Conservation (phyloP, 441 rosid species). For the Melastoma candidum region DNA sequence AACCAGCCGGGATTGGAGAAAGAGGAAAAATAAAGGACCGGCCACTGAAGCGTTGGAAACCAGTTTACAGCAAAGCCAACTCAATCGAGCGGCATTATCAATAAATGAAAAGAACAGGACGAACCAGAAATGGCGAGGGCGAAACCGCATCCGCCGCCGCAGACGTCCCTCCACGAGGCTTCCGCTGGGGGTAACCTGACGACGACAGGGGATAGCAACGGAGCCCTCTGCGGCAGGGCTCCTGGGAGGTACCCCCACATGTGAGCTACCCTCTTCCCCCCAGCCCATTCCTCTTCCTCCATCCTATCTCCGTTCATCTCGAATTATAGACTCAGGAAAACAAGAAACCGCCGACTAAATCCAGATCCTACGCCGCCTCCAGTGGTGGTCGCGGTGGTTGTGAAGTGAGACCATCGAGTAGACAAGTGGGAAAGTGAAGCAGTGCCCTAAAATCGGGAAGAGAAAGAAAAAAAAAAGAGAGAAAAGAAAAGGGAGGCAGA, state of each 20-base stretch:
- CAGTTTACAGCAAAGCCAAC: too few relatives aligned
- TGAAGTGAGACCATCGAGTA: too few relatives aligned
- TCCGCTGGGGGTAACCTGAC: slow-evolving; percentile 26
- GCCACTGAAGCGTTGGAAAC: too few relatives aligned
- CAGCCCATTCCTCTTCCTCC: slow-evolving; percentile 13
- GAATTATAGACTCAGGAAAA: too few relatives aligned
- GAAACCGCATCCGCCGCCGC: slow-evolving; percentile 95
- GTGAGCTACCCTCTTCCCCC: slow-evolving; percentile 34
- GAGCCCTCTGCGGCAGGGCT: slow-evolving; percentile 71
- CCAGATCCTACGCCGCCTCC: too few relatives aligned
- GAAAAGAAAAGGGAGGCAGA: neutral
- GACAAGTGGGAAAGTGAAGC: too few relatives aligned
- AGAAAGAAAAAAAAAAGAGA: neutral
- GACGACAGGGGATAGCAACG: slow-evolving; percentile 55
- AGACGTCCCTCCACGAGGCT: slow-evolving; percentile 61
- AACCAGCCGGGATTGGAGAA: neutral
- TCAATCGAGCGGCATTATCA: too few relatives aligned
- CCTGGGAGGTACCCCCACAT: slow-evolving; percentile 98
- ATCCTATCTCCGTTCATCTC: slow-evolving; percentile 50
- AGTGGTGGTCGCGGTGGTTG: too few relatives aligned
- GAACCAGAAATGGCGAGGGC: slow-evolving; percentile 91
- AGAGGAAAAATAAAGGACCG: neutral
- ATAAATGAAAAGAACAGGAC: neutral
- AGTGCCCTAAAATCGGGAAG: neutral
- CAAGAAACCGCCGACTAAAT: too few relatives aligned